A percentile compares a stretch with the other conserved stretches of the same genome.
Evolutionary conservation across 495 filamentous ascomycete genomes (phyloP).

Genomic region (Geopyxis carbonaria): DNA sequence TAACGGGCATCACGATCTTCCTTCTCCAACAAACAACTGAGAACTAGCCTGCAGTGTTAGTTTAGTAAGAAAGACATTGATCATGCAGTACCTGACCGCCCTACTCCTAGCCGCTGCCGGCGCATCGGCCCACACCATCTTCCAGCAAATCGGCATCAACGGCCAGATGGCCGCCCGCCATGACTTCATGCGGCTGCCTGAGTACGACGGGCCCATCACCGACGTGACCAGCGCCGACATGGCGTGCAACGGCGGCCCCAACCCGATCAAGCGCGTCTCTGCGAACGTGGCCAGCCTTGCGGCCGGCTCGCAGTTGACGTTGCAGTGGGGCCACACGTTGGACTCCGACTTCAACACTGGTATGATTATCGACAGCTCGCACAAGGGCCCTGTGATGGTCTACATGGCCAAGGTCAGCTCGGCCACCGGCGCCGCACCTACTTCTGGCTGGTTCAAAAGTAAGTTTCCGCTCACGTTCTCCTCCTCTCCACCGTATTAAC

Average conservation of each 20-base stretch:
- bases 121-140: conserved; percentile 39
- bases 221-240: conserved; percentile 35
- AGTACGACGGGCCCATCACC: conserved; percentile 35
- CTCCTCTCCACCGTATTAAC: no score
- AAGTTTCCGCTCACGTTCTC: no score
- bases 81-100: conserved; percentile 13
- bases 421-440: conserved; percentile 16
- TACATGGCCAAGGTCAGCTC: conserved; percentile 21
- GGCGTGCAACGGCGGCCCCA: conserved; percentile 39
- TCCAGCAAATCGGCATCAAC: conserved; percentile 32
- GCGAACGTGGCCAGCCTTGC: conserved; percentile 15
- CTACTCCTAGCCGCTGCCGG: conserved; percentile 21
- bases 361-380: conserved; percentile 20
- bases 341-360: conserved; percentile 13
- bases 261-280: conserved; percentile 27
- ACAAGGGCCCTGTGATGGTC: conserved; percentile 21
- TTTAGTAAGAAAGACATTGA: no score
- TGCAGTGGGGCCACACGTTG: conserved; percentile 19
- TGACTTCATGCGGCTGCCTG: conserved; percentile 30
- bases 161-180: conserved; percentile 16
- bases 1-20: no score
- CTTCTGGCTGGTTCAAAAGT: conserved; percentile 20
- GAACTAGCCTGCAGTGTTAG: no score
- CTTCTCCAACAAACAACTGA: no score
- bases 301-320: conserved; percentile 16